A percentile compares a stretch with the other conserved stretches of the same genome.
Evolutionary conservation across 2,329 filamentous ascomycete species (phyloP).

Genomic region (Aspergillus ochraceoroseus): DNA sequence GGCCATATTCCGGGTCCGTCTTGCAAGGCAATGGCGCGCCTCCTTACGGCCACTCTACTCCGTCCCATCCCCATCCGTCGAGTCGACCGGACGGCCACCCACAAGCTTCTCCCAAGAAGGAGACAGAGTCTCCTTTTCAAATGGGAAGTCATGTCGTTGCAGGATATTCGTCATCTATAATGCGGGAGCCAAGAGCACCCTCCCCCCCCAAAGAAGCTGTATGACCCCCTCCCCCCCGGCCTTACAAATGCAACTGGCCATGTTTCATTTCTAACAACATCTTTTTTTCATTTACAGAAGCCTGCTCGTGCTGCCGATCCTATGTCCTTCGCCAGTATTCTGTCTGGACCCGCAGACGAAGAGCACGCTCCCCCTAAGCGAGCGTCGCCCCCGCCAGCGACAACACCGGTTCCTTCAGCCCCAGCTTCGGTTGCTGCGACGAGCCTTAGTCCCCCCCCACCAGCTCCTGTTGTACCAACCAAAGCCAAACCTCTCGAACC

Average conservation of each 20-base stretch:
- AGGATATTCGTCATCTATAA: slow-evolving; percentile 31
- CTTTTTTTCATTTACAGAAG: no score
- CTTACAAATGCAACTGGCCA: no score
- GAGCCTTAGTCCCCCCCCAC: slow-evolving; percentile 22
- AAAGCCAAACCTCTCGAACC: slow-evolving; percentile 26
- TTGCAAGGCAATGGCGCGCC: slow-evolving; percentile 36
- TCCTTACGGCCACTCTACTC: slow-evolving; percentile 35
- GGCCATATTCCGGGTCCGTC: slow-evolving; percentile 34
- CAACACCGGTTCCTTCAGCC: slow-evolving; percentile 20
- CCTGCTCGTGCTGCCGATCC: slow-evolving; percentile 72
- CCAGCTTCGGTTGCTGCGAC: slow-evolving; percentile 11
- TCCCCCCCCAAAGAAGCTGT: slow-evolving; percentile 43
- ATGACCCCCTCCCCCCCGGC: slow-evolving; percentile 27
- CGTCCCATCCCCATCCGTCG: slow-evolving; percentile 42
- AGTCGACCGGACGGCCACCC: slow-evolving; percentile 36
- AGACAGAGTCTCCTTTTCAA: slow-evolving; percentile 35
- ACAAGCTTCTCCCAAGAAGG: slow-evolving; percentile 41
- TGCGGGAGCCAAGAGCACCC: slow-evolving; percentile 30
- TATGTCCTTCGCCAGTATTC: slow-evolving; percentile 94
- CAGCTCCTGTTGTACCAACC: slow-evolving; percentile 16
- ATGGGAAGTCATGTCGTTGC: slow-evolving; percentile 28
- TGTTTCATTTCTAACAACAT: slow-evolving; percentile 3
- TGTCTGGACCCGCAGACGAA: slow-evolving; percentile 73
- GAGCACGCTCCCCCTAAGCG: slow-evolving; percentile 48
- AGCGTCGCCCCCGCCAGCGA: slow-evolving; percentile 42